A percentile compares a stretch with the other conserved stretches of the same genome.
These are phyloP conservation scores for Kalmusia sp. DNA, from an alignment of 2,329 filamentous ascomycete species.

Conservation along the genomic window DNA sequence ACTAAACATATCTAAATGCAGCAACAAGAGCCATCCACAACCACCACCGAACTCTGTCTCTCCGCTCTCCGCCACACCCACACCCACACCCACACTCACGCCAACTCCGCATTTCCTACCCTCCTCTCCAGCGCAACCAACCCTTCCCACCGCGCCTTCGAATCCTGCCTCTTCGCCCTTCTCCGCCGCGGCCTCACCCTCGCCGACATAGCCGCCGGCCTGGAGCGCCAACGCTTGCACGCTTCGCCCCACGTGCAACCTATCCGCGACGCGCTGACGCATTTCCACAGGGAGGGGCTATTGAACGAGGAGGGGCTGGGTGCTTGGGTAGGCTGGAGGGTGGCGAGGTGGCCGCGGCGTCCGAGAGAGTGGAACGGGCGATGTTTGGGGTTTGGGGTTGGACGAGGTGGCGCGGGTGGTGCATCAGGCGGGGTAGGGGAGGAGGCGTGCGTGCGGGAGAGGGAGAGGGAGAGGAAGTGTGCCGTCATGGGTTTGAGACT, in stretches of 20 bases:
- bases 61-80: not conserved
- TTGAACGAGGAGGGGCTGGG: not conserved
- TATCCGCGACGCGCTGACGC: not conserved
- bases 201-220: not conserved
- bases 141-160: not conserved
- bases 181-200: not conserved
- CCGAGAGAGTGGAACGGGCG: not conserved
- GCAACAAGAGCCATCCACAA: not conserved
- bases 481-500: not conserved
- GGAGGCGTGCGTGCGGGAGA: no score
- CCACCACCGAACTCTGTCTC: not conserved
- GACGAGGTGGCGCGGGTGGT: not conserved
- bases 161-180: not conserved
- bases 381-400: not conserved
- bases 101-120: not conserved
- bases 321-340: not conserved
- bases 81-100: not conserved
- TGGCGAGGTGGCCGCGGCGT: not conserved
- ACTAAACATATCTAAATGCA: no score
- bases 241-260: not conserved
- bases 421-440: not conserved
- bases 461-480: not conserved
- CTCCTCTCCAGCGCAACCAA: not conserved
- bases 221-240: not conserved
- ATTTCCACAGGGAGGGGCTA: not conserved